Evolutionary conservation across 768 basidiomycete species (phyloP), one percentile per base, ranked within the genome.

Genomic region (Termitomyces sp.): DNA sequence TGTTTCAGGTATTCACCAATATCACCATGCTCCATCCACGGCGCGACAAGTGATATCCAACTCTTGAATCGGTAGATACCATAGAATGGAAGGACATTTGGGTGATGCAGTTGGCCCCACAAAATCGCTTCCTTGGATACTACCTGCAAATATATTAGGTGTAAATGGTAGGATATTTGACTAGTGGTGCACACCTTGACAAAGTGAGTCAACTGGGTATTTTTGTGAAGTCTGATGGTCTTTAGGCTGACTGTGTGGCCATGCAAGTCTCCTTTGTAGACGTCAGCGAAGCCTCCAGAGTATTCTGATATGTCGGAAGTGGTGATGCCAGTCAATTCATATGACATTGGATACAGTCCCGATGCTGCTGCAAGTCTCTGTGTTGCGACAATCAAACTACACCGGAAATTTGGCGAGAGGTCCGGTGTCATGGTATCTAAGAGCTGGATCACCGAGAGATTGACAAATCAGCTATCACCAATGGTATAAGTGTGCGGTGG

Each of bases 11-110:
- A 56, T 9, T 16, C 8, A 27, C 5, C 9, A 20, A 56, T 46
- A 26, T 47, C 26, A n/a, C 55, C 55, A 10, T 47, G 32, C 2
- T 56, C 45, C 55, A 56, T 45, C 55, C 55, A 56, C 8, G 45
- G 45, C 6, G 55, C 14, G 22, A 56, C 45, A 10, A 56, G 9
- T 13, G 22, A 37, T 2, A 47, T 14, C 13, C 24, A 13, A 22
- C 32, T 20, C 14, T 56, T 45, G 55, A 47, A 33, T 7, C 26
- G 34, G n/a, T 56, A 56, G 4, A 56, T 48, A 2, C 55, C 55
- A 22, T 47, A 27, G 45, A 56, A 37, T 7, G 55, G 55, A n/a
- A 56, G 44, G 33, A 56, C n/a, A 36, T 56, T 56, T 8, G 33
- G 40, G 30, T 54, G 42, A n/a, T 20, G 42, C 32, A 44, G 34